Percentiles rank a stretch among this genome's conserved stretches.
Conservation (phyloP, 495 filamentous ascomycete genomes). For the Clohesyomyces aquaticus region DNA sequence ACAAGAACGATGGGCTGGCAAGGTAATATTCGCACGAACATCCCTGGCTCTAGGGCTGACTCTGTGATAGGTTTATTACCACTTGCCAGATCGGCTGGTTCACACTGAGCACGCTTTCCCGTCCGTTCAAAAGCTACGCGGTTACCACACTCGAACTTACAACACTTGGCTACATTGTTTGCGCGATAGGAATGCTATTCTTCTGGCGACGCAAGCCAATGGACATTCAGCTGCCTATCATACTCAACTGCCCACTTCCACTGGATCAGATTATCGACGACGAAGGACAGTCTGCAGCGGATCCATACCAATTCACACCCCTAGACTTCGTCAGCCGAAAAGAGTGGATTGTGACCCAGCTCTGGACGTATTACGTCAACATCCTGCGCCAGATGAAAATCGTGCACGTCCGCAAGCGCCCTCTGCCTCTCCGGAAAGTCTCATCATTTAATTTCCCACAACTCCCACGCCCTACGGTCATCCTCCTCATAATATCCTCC, state of each 20-base stretch:
- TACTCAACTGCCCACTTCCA: slow-evolving; percentile 4
- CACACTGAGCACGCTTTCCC: slow-evolving; percentile 29
- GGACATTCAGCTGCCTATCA: slow-evolving; percentile 34
- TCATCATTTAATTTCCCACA: slow-evolving; percentile 8
- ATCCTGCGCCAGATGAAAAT: slow-evolving; percentile 16
- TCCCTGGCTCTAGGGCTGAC: neutral
- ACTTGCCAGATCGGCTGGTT: slow-evolving; percentile 44
- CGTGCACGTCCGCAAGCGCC: neutral
- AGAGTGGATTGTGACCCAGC: slow-evolving; percentile 20
- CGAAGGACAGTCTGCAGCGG: slow-evolving; percentile 30
- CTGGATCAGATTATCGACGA: slow-evolving; percentile 36
- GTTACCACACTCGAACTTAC: slow-evolving; percentile 42
- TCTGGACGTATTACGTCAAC: slow-evolving; percentile 26
- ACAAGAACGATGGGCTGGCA: slow-evolving; percentile 43
- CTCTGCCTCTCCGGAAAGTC: neutral
- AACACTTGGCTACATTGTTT: slow-evolving; percentile 40
- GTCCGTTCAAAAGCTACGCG: slow-evolving; percentile 31
- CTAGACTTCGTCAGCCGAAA: slow-evolving; percentile 41
- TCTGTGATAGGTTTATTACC: slow-evolving; percentile 31
- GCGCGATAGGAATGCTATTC: slow-evolving; percentile 34
- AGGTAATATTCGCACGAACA: slow-evolving; percentile 1
- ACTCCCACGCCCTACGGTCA: neutral
- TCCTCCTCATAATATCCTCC: neutral
- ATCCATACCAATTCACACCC: slow-evolving; percentile 40
- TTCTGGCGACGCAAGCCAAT: slow-evolving; percentile 44